Base-by-base conservation (phyloP, 2,329 filamentous ascomycete genomes). In the Incumbomyces lentus region DNA sequence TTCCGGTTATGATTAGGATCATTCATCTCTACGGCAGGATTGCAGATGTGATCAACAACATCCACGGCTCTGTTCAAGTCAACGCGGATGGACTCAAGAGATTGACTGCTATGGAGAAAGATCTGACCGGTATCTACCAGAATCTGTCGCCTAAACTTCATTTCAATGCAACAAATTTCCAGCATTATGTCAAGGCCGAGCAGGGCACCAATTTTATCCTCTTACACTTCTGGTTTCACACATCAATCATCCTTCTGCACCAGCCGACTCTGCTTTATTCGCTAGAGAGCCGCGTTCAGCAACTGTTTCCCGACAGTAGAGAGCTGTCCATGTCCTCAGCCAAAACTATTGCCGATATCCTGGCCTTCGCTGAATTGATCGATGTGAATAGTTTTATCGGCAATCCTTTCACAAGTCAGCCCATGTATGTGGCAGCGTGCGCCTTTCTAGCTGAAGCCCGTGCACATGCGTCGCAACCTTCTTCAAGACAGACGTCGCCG, bases 341-440 rank as follows among this genome's bases (percentile, higher is more conserved):
- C 11, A 94, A 93, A 67, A 93, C 87, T 0, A 92, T 94, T 50
- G 86, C 86, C 30, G 87, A 94, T 57, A 94, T 94, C 13, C 66
- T 93, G 7, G 82, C 84, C 1, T 93, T 93, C 62, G 85, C 86
- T 0, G 86, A 93, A 59, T 68, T 93, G 8, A 86, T 92, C 43
- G 86, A 93, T 61, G 80, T 84, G 0, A 88, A 86, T 61, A 89
- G 86, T 55, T 86, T 89, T 47, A 82, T 89, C 30, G 86, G 86
- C 1, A 94, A 92, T 49, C 87, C 87, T 0, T 94, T 94, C 54
- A 92, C 86, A 0, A 87, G 84, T 40, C 87, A 94, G 62, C 87
- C 87, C 0, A 93, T 93, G 59, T 94, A 93, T 57, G 90, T 94
- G 50, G 87, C 87, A 1, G 87, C 86, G 1, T 93, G 86, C 59